Percentiles rank a stretch among this genome's conserved stretches.
These are phyloP conservation scores for Yamadazyma membranifaciens DNA, from an alignment of 1,139 yeast genomes.

Conservation along the genomic window DNA sequence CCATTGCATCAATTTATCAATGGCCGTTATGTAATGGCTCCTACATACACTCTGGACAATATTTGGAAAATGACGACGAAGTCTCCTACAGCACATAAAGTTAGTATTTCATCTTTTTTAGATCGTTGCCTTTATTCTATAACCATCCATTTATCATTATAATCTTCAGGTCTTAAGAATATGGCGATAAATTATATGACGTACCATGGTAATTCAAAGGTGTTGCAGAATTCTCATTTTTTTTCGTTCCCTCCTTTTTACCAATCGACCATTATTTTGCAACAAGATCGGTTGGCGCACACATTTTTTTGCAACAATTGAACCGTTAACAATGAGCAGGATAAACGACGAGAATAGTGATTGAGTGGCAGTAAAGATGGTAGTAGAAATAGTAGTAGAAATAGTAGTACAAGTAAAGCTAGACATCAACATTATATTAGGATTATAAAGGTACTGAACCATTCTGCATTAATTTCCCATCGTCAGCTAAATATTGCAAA, in stretches of 20 bases:
- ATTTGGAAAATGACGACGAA: background rate
- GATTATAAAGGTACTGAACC: background rate
- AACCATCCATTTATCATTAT: no score
- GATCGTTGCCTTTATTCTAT: no score
- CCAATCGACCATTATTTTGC: conserved; percentile 3
- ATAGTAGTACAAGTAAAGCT: no score
- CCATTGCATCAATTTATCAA: background rate
- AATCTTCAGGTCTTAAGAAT: no score
- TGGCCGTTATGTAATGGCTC: background rate
- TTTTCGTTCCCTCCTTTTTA: conserved; percentile 1
- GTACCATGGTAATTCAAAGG: conserved; percentile 2
- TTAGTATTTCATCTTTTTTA: conserved; percentile 2
- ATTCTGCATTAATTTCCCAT: conserved; percentile 4
- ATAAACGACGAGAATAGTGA: no score
- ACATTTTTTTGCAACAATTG: conserved; percentile 4
- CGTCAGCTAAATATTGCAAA: conserved; percentile 33
- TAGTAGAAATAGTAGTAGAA: no score
- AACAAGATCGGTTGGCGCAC: conserved; percentile 6
- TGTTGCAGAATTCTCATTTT: conserved; percentile 5
- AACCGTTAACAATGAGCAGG: no score
- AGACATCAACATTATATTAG: background rate
- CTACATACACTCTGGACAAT: conserved; percentile 9
- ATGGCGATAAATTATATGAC: background rate
- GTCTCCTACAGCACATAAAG: background rate
- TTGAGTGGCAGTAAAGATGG: no score